Evolutionary conservation across 768 basidiomycete genomes (phyloP).

Genomic region (Auricularia sp.): DNA sequence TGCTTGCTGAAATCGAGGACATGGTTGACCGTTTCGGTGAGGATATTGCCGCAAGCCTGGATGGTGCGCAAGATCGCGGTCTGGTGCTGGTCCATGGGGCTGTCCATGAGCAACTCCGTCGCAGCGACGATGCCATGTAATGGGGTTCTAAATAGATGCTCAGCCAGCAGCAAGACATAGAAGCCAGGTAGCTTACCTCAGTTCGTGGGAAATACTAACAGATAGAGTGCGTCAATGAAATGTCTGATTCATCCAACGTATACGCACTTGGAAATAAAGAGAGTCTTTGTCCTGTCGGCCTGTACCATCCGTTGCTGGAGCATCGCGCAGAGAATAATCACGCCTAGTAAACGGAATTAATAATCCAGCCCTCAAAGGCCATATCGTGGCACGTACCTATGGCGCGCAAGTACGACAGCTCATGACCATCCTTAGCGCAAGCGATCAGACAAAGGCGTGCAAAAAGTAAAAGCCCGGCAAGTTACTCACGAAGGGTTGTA

Average conservation of each 20-base stretch:
- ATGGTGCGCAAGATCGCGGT: slow-evolving; percentile 84
- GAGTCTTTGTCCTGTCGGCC: slow-evolving; percentile 86
- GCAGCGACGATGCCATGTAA: slow-evolving; percentile 67
- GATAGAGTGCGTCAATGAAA: background rate
- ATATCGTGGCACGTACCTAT: slow-evolving; percentile 44
- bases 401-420: slow-evolving; percentile 83
- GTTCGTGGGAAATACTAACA: slow-evolving; percentile 75
- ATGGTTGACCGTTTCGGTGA: slow-evolving; percentile 94
- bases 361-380: no score
- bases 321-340: slow-evolving; percentile 88
- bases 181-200: slow-evolving; percentile 88
- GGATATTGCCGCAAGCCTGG: slow-evolving; percentile 88
- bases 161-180: slow-evolving; percentile 15
- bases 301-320: slow-evolving; percentile 87
- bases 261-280: slow-evolving; percentile 82
- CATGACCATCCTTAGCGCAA: slow-evolving; percentile 65
- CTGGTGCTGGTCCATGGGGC: slow-evolving; percentile 70
- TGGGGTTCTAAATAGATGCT: background rate
- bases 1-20: slow-evolving; percentile 93
- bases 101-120: slow-evolving; percentile 83
- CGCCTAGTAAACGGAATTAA: slow-evolving; percentile 32
- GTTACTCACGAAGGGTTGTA: slow-evolving; percentile 71
- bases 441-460: background rate
- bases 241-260: background rate
- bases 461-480: no score